Evolutionary conservation across 1,284 basidiomycete genomes (phyloP), one percentile per base, ranked within the genome.

Genomic region (Thelephora terrestris): DNA sequence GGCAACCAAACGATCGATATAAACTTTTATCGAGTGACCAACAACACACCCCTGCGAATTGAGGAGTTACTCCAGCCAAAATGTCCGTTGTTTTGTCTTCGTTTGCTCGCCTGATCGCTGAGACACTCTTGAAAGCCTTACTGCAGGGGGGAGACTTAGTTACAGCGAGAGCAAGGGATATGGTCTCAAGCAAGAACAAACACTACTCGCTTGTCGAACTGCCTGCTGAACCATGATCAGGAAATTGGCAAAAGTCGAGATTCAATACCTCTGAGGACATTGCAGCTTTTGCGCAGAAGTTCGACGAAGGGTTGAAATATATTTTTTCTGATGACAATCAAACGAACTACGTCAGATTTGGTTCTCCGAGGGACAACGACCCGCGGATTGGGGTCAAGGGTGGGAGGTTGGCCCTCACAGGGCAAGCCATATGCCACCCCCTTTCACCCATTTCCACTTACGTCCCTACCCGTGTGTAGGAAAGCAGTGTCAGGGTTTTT

Each of bases 301-400:
- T 79, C 38, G 77, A 79, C 58, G 73, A 68, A 51, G 70, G 68
- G 0, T 71, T 75, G 10, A 79, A 78, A 50, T 58, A 70, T 39
- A 62, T 65, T 37, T 75, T 78, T 51, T 32, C 29, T 6, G 63
- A 69, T 7, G 64, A 67, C 45, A 55, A 58, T 0, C 71, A 71
- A 44, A 67, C 69, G 1, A 68, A 70, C 3, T 75, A 66, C 47
- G 71, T 78, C 52, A 68, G 66, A 48, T 78, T 79, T 53, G 75
- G 75, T n/a, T 63, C 62, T 10, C 53, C 66, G 5, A 62, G 67
- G 9, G 74, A 78, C 52, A 70, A 64, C 42, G 75, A 78, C 51
- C 58, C 62, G 0, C 53, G 61, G 12, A 58, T 68, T 23, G 74
- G 67, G 7, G 75, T 78, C 38, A 64, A 65, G 12, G 64, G 61